phyloP scores from a whole-genome alignment of 2,329 filamentous ascomycete genomes.

The Verticillium zaregamsianum region DNA sequence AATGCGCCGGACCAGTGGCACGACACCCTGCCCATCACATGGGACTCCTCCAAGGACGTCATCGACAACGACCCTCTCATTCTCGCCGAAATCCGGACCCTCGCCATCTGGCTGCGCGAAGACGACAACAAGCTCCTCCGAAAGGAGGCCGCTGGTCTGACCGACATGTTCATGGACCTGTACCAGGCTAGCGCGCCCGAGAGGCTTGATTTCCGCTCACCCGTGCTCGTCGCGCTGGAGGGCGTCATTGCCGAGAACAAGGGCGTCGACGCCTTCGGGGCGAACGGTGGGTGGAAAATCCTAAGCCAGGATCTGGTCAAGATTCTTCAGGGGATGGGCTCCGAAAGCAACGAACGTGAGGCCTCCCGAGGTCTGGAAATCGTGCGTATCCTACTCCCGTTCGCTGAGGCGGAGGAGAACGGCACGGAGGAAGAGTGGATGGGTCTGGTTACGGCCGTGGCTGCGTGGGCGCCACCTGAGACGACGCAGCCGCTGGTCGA shows the following conservation, averaged over 20 bases:
- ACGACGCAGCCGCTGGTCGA: slow-evolving; percentile 17
- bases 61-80: slow-evolving; percentile 53
- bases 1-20: slow-evolving; percentile 37
- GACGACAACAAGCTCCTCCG: slow-evolving; percentile 59
- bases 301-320: slow-evolving; percentile 45
- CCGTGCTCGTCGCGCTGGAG: slow-evolving; percentile 56
- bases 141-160: slow-evolving; percentile 52
- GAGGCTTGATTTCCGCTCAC: slow-evolving; percentile 49
- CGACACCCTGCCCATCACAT: slow-evolving; percentile 47
- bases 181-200: slow-evolving; percentile 38
- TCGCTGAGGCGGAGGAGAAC: slow-evolving; percentile 42
- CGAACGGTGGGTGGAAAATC: slow-evolving; percentile 49
- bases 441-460: slow-evolving; percentile 45
- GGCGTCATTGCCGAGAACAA: slow-evolving; percentile 44
- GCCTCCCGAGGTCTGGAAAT: slow-evolving; percentile 49
- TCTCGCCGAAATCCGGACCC: slow-evolving; percentile 50
- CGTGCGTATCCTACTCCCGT: slow-evolving; percentile 48
- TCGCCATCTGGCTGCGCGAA: slow-evolving; percentile 66
- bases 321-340: slow-evolving; percentile 33
- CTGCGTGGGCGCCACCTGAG: slow-evolving; percentile 40
- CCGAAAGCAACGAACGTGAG: slow-evolving; percentile 21
- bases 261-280: slow-evolving; percentile 43
- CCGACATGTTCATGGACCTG: slow-evolving; percentile 60
- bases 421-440: slow-evolving; percentile 53
- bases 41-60: slow-evolving; percentile 50